Conservation (phyloP, 1,284 basidiomycete species). For the Bondarzewia mesenterica region DNA sequence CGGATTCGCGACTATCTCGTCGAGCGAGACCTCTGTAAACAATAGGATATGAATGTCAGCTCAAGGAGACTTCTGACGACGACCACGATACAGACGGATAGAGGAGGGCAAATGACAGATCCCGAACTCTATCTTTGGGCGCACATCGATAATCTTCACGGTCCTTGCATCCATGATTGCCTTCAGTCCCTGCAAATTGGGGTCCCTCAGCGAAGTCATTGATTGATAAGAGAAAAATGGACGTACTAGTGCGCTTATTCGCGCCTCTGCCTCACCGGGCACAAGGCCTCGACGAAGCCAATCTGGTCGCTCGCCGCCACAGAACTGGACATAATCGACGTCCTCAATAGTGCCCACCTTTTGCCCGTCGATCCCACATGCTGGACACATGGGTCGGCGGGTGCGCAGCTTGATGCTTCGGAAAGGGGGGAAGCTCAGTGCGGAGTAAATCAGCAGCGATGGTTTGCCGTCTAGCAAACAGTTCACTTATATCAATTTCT, state of each 20-base stretch:
- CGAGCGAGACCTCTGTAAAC: constrained; percentile 58
- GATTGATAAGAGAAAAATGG: no score
- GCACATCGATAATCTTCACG: constrained; percentile 72
- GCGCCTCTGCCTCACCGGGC: constrained; percentile 26
- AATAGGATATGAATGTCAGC: neutral
- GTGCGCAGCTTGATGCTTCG: constrained; percentile 74
- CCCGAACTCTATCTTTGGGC: constrained; percentile 75
- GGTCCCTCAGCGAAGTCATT: neutral
- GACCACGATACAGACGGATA: constrained; percentile 50
- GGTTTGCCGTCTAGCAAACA: constrained; percentile 58
- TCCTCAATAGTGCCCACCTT: constrained; percentile 37
- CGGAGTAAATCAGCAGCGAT: constrained; percentile 65
- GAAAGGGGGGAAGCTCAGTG: constrained; percentile 66
- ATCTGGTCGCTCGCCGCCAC: constrained; percentile 60
- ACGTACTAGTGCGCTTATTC: constrained; percentile 43
- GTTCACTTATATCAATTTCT: no score
- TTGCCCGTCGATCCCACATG: constrained; percentile 47
- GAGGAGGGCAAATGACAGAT: constrained; percentile 80
- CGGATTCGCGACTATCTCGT: constrained; percentile 54
- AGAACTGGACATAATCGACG: constrained; percentile 73
- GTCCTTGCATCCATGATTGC: constrained; percentile 24
- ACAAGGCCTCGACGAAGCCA: constrained; percentile 48
- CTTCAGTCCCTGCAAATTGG: constrained; percentile 41
- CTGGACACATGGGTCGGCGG: constrained; percentile 52
- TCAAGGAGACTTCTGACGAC: neutral